These are phyloP conservation scores for Oehlia diaphana DNA, from an alignment of 192 early-diverging fungal species.

Conservation along the genomic window DNA sequence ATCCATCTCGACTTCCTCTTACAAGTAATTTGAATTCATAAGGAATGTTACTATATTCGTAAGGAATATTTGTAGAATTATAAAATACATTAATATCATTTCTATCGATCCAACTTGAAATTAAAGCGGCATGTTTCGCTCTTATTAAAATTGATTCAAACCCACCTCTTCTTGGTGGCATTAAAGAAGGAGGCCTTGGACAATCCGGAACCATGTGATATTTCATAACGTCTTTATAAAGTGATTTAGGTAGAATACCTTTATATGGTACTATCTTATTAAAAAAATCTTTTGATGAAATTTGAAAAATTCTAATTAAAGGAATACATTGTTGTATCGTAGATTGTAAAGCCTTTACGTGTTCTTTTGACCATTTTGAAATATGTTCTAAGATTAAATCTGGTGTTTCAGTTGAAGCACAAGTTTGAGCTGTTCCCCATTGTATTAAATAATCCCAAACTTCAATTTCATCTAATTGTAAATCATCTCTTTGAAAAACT, in stretches of 20 bases:
- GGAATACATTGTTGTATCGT: constrained; percentile 16
- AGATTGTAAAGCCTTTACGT: background rate
- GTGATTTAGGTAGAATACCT: background rate
- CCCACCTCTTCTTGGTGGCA: constrained; percentile 2
- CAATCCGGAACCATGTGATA: constrained; percentile 15
- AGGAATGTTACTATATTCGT: constrained; percentile 7
- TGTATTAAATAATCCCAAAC: constrained; percentile 23
- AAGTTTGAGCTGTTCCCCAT: constrained; percentile 15
- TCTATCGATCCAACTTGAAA: constrained; percentile 15
- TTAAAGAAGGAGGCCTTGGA: background rate
- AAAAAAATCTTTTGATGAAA: constrained; percentile 25
- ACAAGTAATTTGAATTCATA: constrained; percentile 17
- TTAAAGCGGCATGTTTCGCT: constrained; percentile 1
- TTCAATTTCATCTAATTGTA: constrained; percentile 19
- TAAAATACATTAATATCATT: constrained; percentile 3
- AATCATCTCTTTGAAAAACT: constrained; percentile 20
- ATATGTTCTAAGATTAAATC: background rate
- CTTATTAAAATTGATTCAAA: constrained; percentile 16
- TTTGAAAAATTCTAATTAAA: constrained; percentile 22
- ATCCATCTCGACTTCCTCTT: constrained; percentile 18
- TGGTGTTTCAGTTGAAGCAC: background rate
- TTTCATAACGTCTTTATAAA: constrained; percentile 15
- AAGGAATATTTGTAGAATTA: constrained; percentile 14
- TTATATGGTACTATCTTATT: constrained; percentile 9
- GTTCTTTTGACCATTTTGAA: background rate